Evolutionary conservation across 2,329 filamentous ascomycete genomes (phyloP), one percentile per base, ranked within the genome.

Genomic region (Aspergillus aculeatinus): DNA sequence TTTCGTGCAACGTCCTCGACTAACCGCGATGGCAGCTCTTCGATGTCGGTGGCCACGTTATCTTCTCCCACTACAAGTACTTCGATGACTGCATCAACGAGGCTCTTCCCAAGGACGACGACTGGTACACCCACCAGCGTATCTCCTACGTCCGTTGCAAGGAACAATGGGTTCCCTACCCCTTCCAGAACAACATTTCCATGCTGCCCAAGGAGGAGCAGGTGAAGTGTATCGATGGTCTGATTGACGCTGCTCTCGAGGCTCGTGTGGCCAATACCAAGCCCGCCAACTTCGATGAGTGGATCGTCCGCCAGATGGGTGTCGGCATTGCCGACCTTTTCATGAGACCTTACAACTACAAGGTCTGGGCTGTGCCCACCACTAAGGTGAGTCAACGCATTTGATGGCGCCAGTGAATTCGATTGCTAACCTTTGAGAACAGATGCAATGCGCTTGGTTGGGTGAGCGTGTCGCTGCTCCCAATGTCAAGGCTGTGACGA

Each of bases 11-110:
- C n/a, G 21, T 27, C 23, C 14, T n/a, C 55, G 11, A 51, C 66
- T 66, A 54, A 68, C 62, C 55, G 31, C 60, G 60, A 61, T 62
- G 44, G 52, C 74, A 96, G 94, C 87, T 99, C 72, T 99, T 97
- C 86, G 95, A 99, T 81, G 95, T 99, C 71, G 93, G 93, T 77
- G 93, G 93, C 71, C 93, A 97, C 81, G 93, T 97, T 81, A 97
- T 97, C 82, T 97, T 97, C 86, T 97, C 93, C 71, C 93, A 97
- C 87, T 99, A 99, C 89, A 97, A 97, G 83, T 99, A 99, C 87
- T 99, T 99, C 78, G 95, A 99, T 82, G 95, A 99, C 84, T 96
- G 91, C 83, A 89, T 99, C 76, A 87, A 98, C 78, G 95, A 99
- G 85, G 95, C 95, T 56, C 88, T 99, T 48, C 95, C 95, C 72